These are phyloP conservation scores for Beauveria caledonica DNA, from an alignment of 2,329 filamentous ascomycete genomes.

Conservation along the genomic window DNA sequence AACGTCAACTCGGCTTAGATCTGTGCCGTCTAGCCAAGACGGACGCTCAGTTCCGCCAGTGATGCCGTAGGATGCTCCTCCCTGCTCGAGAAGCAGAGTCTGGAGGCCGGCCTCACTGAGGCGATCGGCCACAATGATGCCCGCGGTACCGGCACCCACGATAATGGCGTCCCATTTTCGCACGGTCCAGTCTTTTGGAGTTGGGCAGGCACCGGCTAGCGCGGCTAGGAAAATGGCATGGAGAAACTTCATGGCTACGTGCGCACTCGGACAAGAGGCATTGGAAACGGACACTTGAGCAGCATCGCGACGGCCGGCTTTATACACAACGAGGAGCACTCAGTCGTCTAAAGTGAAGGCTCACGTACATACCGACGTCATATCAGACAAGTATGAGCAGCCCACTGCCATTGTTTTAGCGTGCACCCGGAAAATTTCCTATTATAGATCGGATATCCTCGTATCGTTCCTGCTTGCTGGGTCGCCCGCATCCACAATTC, in stretches of 20 bases:
- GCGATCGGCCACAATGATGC: slow-evolving; percentile 42
- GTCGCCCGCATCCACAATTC: slow-evolving; percentile 8
- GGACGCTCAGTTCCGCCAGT: slow-evolving; percentile 40
- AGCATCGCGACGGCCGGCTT: background rate
- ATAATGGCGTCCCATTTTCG: slow-evolving; percentile 27
- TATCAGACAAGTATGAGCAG: background rate
- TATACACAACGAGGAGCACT: background rate
- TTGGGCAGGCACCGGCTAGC: slow-evolving; percentile 7
- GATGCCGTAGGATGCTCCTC: slow-evolving; percentile 40
- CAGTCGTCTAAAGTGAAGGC: background rate
- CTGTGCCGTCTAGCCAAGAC: slow-evolving; percentile 37
- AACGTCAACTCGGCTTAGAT: slow-evolving; percentile 43
- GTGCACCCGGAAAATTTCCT: background rate
- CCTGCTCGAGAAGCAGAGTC: slow-evolving; percentile 44
- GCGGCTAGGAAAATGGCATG: background rate
- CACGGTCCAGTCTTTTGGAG: slow-evolving; percentile 12
- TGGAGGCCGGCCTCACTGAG: slow-evolving; percentile 43
- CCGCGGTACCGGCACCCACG: slow-evolving; percentile 42
- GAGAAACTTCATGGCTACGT: background rate
- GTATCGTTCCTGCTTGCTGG: slow-evolving; percentile 3
- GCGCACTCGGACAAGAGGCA: background rate
- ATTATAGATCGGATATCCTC: slow-evolving; percentile 1
- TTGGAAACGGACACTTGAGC: background rate
- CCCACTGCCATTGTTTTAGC: background rate
- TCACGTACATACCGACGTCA: background rate